Percentiles rank a stretch among this genome's conserved stretches.
Conservation (phyloP, 768 basidiomycete species). For the Polyporus arcularius region DNA sequence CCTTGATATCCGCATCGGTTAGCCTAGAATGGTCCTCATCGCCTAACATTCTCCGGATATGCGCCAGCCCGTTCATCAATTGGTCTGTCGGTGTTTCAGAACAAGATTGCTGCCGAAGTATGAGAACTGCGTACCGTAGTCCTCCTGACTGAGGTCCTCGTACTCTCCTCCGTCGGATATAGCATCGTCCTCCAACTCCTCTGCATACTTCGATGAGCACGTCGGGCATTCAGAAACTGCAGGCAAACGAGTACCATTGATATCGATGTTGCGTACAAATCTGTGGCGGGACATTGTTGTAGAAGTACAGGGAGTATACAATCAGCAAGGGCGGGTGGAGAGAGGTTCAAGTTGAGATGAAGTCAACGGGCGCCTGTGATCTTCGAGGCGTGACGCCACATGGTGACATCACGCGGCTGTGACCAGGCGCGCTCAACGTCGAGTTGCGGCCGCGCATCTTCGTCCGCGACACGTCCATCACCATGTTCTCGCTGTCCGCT, state of each 20-base stretch:
- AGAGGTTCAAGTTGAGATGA: constrained; percentile 5
- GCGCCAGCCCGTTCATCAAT: constrained; percentile 70
- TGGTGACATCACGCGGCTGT: constrained; percentile 8
- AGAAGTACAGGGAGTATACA: constrained; percentile 11
- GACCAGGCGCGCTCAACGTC: not conserved
- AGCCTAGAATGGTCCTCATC: constrained; percentile 63
- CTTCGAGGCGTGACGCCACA: not conserved
- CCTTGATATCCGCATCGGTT: constrained; percentile 73
- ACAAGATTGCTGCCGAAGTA: constrained; percentile 5
- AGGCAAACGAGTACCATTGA: constrained; percentile 52
- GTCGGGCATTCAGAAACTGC: not conserved
- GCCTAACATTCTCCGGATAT: constrained; percentile 70
- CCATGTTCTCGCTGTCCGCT: constrained; percentile 58
- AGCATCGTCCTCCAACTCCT: constrained; percentile 83
- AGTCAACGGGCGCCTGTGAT: constrained; percentile 7
- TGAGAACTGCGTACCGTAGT: constrained; percentile 67
- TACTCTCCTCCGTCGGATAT: constrained; percentile 72
- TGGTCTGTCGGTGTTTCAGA: constrained; percentile 42
- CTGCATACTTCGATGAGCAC: constrained; percentile 39
- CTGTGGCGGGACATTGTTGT: constrained; percentile 87
- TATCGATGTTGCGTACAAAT: constrained; percentile 81
- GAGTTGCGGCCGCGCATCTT: not conserved
- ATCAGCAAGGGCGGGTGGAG: constrained; percentile 13
- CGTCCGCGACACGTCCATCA: not conserved
- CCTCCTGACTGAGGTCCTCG: constrained; percentile 78